Conservation (phyloP, 2,329 filamentous ascomycete species). For the Arthrinium phaeospermum region DNA sequence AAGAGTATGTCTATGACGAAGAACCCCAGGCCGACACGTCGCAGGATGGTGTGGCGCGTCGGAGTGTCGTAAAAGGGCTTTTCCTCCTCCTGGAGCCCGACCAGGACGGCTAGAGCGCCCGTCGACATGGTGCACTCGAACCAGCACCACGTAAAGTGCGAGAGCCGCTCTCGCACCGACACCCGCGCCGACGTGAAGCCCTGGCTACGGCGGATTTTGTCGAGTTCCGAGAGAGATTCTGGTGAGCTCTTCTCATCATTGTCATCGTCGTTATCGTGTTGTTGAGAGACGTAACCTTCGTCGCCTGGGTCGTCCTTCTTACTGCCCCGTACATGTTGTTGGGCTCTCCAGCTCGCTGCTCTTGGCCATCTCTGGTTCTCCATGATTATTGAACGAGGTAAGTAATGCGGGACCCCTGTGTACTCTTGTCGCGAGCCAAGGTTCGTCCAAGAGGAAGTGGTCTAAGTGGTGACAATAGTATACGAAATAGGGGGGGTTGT, state of each 20-base stretch:
- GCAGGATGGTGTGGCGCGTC: slow-evolving; percentile 36
- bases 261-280: not conserved
- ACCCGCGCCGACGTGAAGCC: slow-evolving; percentile 15
- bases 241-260: not conserved
- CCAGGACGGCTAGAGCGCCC: slow-evolving; percentile 38
- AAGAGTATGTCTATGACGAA: slow-evolving; percentile 57
- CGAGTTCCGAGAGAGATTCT: not conserved
- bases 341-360: not conserved
- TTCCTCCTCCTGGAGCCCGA: slow-evolving; percentile 27
- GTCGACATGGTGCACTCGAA: slow-evolving; percentile 43
- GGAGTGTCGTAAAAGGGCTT: slow-evolving; percentile 51
- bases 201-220: not conserved
- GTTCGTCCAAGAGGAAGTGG: no score
- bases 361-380: not conserved
- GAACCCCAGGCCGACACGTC: slow-evolving; percentile 53
- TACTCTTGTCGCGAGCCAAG: not conserved
- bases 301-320: not conserved
- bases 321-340: not conserved
- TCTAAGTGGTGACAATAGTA: not conserved
- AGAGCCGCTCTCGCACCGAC: slow-evolving; percentile 17
- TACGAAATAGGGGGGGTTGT: not conserved
- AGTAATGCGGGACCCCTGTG: not conserved
- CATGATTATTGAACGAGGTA: not conserved
- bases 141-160: slow-evolving; percentile 36
- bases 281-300: not conserved